Base-by-base conservation (phyloP, 371 early-diverging fungal genomes). In the Umbelopsis sp. region DNA sequence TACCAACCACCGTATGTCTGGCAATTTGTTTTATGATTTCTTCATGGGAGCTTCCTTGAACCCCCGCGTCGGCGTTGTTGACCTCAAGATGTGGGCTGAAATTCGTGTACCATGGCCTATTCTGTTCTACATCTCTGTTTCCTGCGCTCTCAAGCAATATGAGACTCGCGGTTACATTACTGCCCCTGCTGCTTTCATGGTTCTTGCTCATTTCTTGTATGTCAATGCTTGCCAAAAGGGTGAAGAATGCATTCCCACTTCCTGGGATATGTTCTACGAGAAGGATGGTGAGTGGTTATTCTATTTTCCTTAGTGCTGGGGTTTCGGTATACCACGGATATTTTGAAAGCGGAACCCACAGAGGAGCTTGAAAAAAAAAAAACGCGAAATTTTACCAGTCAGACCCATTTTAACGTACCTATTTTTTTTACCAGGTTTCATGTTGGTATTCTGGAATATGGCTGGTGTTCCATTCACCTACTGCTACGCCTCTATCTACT, bases 21-120 rank as follows among this genome's bases (percentile, higher is more conserved):
- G 94, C 35, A 89, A 91, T 80, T 68, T 86, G 32, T 66, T 92
- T 57, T 94, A 96, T 75, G 95, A 96, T 69, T 89, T 83, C 70
- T 91, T 88, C 69, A 92, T 92, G 88, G 92, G 92, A 65, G 87
- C 82, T 63, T 74, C 76, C 53, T 80, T 91, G 68, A 94, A 94
- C 79, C 96, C 95, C 63, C 91, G 95, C 52, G 74, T 88, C 41
- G 86, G 86, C 38, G 76, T 78, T 66, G 81, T 95, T 24, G 95
- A 96, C 72, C 77, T 95, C 70, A 96, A 96, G 86, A 91, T 91
- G 82, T 89, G 94, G 78, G 92, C 89, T 67, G 95, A 95, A 81
- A 88, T 91, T 68, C 93, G 77, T 87, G 91, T 63, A 63, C 93
- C 84, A 63, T 95, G 85, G 93, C 91, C 81, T 76, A 85, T 92